Percentiles rank a stretch among this genome's conserved stretches.
phyloP scores from a whole-genome alignment of 2,329 filamentous ascomycete genomes.

The Biscogniauxia marginata region DNA sequence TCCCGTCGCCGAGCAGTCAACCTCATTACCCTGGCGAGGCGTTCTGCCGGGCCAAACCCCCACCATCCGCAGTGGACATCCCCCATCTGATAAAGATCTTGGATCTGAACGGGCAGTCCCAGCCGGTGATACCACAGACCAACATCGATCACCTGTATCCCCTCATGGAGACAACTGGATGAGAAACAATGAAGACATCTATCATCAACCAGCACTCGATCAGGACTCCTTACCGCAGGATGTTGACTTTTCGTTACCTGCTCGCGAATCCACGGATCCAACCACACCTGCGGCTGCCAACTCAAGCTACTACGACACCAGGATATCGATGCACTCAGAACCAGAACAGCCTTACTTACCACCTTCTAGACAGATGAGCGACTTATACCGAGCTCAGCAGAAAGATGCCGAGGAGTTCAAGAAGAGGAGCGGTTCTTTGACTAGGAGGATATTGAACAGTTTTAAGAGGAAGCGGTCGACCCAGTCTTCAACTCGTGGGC shows the following conservation, averaged over 20 bases:
- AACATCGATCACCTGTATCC: constrained; percentile 18
- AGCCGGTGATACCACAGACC: constrained; percentile 5
- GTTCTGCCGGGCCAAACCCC: constrained; percentile 14
- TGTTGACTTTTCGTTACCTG: constrained; percentile 22
- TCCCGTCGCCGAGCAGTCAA: constrained; percentile 9
- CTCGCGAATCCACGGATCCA: constrained; percentile 22
- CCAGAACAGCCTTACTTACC: constrained; percentile 24
- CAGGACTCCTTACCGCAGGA: constrained; percentile 21
- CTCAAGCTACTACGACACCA: constrained; percentile 33
- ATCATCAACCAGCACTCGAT: constrained; percentile 14
- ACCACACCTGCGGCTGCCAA: constrained; percentile 29
- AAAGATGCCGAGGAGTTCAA: constrained; percentile 29
- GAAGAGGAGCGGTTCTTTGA: constrained; percentile 29
- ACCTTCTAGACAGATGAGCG: constrained; percentile 30
- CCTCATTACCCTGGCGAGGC: constrained; percentile 17
- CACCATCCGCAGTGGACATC: constrained; percentile 6
- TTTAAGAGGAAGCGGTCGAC: constrained; percentile 32
- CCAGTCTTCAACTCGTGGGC: constrained; percentile 24
- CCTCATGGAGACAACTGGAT: constrained; percentile 21
- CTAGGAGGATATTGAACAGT: constrained; percentile 26
- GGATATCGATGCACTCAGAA: constrained; percentile 33
- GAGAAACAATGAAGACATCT: constrained; percentile 17
- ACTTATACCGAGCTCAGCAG: constrained; percentile 32
- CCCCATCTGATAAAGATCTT: constrained; percentile 20
- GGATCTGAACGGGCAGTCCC: constrained; percentile 14